Evolutionary conservation across 306 rosid species (phyloP).

Genomic region (Potentilla sterilis): DNA sequence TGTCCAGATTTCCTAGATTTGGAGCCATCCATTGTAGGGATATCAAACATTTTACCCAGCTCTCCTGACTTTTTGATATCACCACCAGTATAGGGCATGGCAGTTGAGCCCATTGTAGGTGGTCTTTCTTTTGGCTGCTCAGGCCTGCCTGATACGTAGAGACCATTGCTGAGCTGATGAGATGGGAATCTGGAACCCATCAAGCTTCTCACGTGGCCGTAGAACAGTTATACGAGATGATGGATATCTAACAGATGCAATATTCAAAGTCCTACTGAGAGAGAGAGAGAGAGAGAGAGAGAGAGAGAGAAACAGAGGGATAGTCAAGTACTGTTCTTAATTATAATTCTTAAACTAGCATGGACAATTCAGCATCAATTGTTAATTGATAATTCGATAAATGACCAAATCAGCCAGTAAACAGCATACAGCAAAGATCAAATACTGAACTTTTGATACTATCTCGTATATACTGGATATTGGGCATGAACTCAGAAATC

Average conservation of each 20-base stretch:
- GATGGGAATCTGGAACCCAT: slow-evolving; percentile 99
- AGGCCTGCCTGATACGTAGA: slow-evolving; percentile 97
- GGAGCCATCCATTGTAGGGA: slow-evolving; percentile 80
- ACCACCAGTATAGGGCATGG: slow-evolving; percentile 97
- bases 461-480: not conserved
- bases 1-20: slow-evolving; percentile 97
- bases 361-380: not conserved
- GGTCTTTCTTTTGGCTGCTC: slow-evolving; percentile 95
- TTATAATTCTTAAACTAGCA: not conserved
- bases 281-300: slow-evolving; percentile 9
- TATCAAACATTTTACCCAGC: slow-evolving; percentile 96
- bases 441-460: not conserved
- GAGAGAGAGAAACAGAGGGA: not conserved
- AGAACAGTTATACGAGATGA: slow-evolving; percentile 17
- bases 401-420: slow-evolving; percentile 7
- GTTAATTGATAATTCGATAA: not conserved
- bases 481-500: not conserved
- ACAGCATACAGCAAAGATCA: not conserved
- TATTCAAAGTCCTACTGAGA: slow-evolving; percentile 39
- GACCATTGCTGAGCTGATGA: slow-evolving; percentile 99
- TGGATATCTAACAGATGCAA: slow-evolving; percentile 9
- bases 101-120: slow-evolving; percentile 89
- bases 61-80: slow-evolving; percentile 95
- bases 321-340: not conserved
- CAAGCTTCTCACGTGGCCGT: slow-evolving; percentile 37